phyloP scores from a whole-genome alignment of 768 basidiomycete genomes.

The Chalciporus piperatus region DNA sequence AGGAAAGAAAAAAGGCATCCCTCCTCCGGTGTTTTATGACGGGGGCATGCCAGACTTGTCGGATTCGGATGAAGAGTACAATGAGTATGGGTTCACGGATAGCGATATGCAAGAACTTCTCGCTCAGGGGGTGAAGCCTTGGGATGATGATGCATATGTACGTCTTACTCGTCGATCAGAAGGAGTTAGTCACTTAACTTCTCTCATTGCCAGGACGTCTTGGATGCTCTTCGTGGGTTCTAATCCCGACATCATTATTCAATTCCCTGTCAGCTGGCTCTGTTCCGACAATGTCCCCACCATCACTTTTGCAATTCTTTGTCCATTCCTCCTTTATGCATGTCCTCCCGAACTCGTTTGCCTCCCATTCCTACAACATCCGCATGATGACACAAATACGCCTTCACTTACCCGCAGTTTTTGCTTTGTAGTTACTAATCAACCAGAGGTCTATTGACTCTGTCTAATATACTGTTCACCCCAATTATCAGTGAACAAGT shows the following conservation, averaged over 20 bases:
- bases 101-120: constrained; percentile 35
- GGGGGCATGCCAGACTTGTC: background rate
- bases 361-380: too few relatives aligned
- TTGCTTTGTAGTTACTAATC: too few relatives aligned
- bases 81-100: constrained; percentile 28
- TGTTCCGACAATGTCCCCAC: background rate
- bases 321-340: background rate
- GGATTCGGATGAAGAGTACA: background rate
- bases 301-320: too few relatives aligned
- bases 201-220: constrained; percentile 13
- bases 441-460: too few relatives aligned
- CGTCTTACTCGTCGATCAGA: constrained; percentile 5
- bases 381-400: too few relatives aligned
- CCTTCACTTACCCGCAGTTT: too few relatives aligned
- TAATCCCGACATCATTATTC: background rate
- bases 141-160: constrained; percentile 44
- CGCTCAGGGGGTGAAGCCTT: constrained; percentile 41
- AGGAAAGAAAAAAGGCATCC: background rate
- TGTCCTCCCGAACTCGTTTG: too few relatives aligned
- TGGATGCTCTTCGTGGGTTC: constrained; percentile 7
- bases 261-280: too few relatives aligned
- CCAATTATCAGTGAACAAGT: too few relatives aligned
- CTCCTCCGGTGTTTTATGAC: background rate
- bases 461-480: too few relatives aligned
- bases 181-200: background rate